phyloP scores from a whole-genome alignment of 2,329 filamentous ascomycete species.

The Septoria linicola region DNA sequence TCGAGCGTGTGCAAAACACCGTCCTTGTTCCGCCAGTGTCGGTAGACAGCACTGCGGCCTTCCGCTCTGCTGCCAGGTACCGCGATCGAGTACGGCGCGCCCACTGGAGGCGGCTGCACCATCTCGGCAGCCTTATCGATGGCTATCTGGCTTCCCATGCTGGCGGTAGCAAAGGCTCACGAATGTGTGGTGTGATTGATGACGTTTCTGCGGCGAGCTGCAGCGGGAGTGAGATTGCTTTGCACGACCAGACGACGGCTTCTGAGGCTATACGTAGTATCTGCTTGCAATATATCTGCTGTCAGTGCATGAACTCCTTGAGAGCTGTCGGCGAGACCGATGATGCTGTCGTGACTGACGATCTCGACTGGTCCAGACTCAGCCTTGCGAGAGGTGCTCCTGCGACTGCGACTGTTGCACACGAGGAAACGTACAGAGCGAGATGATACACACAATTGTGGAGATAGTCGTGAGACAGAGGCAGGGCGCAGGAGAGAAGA shows the following conservation, averaged over 20 bases:
- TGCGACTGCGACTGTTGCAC: too few relatives aligned
- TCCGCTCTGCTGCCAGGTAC: slow-evolving; percentile 72
- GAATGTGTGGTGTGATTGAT: neutral
- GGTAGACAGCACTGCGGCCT: slow-evolving; percentile 73
- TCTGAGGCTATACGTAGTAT: too few relatives aligned
- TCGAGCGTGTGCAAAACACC: slow-evolving; percentile 70
- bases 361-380: neutral
- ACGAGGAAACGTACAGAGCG: neutral
- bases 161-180: neutral
- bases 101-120: slow-evolving; percentile 64
- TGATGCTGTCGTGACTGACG: neutral
- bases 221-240: slow-evolving; percentile 7
- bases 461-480: too few relatives aligned
- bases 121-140: slow-evolving; percentile 49
- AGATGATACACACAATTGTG: neutral
- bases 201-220: slow-evolving; percentile 13
- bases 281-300: too few relatives aligned
- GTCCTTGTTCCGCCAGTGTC: slow-evolving; percentile 76
- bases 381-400: too few relatives aligned
- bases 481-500: slow-evolving; percentile 2
- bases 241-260: neutral
- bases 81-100: slow-evolving; percentile 73
- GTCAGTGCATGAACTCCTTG: neutral
- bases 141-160: slow-evolving; percentile 25
- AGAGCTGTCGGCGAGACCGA: neutral